These are phyloP conservation scores for Fragilaria crotonensis DNA, from an alignment of 108 stramenopile genomes.

Conservation along the genomic window DNA sequence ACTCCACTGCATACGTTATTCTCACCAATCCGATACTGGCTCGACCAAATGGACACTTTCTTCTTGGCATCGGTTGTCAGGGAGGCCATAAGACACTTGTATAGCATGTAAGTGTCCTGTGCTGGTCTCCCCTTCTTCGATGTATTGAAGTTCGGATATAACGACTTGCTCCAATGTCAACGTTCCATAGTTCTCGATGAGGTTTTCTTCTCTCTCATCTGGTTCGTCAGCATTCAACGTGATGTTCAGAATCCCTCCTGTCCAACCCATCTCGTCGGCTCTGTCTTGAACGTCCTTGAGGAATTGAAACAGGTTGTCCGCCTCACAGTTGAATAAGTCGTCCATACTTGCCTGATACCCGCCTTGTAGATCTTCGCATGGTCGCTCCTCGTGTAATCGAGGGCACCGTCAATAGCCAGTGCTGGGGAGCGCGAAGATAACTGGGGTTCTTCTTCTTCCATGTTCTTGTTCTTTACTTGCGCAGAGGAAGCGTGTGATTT, in stretches of 20 bases:
- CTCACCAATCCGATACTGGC: too few relatives aligned
- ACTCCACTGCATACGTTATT: background rate
- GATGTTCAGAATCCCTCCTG: background rate
- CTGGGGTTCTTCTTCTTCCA: too few relatives aligned
- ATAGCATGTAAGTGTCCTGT: conserved; percentile 9
- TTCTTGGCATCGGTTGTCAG: background rate
- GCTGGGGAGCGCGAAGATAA: background rate
- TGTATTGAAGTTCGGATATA: background rate
- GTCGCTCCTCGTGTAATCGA: background rate
- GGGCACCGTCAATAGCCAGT: background rate
- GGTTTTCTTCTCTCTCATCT: too few relatives aligned
- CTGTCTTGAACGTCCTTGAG: background rate
- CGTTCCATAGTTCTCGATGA: too few relatives aligned
- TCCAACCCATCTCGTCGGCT: too few relatives aligned
- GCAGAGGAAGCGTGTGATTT: too few relatives aligned
- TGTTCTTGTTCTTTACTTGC: too few relatives aligned
- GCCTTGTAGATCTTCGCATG: background rate
- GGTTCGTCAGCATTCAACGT: background rate
- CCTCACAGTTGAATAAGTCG: background rate
- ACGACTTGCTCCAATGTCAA: background rate
- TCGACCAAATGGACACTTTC: too few relatives aligned
- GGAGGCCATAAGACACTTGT: conserved; percentile 1
- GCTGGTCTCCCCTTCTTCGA: background rate
- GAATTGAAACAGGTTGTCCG: background rate
- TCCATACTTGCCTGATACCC: background rate